Base-by-base conservation (phyloP, 139 green algal species). In the Tetradesmus obliquus region DNA sequence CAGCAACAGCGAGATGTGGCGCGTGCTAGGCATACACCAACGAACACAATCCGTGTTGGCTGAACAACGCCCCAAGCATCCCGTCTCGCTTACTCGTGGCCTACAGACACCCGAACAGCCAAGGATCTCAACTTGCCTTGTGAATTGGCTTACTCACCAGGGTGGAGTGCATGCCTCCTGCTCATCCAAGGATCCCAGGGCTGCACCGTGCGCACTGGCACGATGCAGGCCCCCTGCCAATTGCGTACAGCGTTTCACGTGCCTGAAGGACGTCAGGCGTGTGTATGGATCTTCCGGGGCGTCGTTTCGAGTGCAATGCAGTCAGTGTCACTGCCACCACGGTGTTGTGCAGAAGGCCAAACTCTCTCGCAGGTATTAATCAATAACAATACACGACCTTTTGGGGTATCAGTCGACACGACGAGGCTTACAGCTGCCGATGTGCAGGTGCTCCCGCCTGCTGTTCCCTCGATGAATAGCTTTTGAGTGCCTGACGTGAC, bases 111-210 rank as follows among this genome's bases (percentile, higher is more conserved):
- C 66, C n/a, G 5, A n/a, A 10, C 3, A 8, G 66, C 5, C 12
- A 5, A 76, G n/a, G 66, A 76, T 76, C 66, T 76, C 66, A 76
- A 76, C 17, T 19, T 76, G 66, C 17, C 66, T 24, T 76, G 66
- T 19, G 5, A 24, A 76, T 19, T 6, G 66, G 66, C 66, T 76
- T 76, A 76, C 66, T 87, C 82, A 87, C 82, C 82, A 87, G 24
- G 17, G 20, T 51, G 60, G 82, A 72, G 82, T 87, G 76, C 82
- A 87, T 87, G 82, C 82, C 62, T 24, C 20, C 82, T 72, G 82
- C n/a, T 76, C 66, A 76, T 76, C 66, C 66, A 76, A 76, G 66
- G 66, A 76, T 76, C 66, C 66, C 17, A 76, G 66, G 66, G 66
- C 66, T 76, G 66, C 66, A 76, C 66, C 66, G 66, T 76, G 66